These are phyloP conservation scores for Aspergillus funiculosus DNA, from an alignment of 495 filamentous ascomycete genomes.

Conservation along the genomic window DNA sequence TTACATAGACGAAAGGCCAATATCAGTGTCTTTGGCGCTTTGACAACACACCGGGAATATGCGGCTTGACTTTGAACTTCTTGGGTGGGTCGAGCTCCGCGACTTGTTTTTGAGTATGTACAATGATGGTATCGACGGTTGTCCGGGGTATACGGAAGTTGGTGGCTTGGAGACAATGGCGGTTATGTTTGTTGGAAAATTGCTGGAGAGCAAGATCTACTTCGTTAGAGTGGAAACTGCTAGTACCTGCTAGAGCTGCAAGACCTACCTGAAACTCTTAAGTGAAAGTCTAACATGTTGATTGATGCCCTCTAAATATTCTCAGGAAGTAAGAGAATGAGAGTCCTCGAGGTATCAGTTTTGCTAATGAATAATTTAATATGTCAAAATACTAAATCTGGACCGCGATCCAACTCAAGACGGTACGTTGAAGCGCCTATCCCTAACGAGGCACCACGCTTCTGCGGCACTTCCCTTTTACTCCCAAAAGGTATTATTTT, in stretches of 20 bases:
- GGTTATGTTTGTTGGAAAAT: slow-evolving; percentile 45
- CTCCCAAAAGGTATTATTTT: slow-evolving; percentile 9
- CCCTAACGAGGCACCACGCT: background rate
- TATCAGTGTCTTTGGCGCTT: background rate
- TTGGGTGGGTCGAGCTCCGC: slow-evolving; percentile 51
- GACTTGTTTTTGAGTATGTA: slow-evolving; percentile 69
- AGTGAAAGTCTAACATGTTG: too few relatives aligned
- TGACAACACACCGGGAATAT: slow-evolving; percentile 35
- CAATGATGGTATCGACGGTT: slow-evolving; percentile 3
- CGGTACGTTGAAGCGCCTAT: background rate
- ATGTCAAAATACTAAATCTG: slow-evolving; percentile 10
- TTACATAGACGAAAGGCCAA: background rate
- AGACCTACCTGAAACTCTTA: too few relatives aligned
- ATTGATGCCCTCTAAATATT: too few relatives aligned
- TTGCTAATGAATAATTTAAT: too few relatives aligned
- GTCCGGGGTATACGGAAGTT: background rate
- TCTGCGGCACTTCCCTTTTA: background rate
- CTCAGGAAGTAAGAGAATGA: too few relatives aligned
- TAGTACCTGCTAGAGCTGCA: too few relatives aligned
- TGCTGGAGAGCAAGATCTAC: slow-evolving; percentile 56
- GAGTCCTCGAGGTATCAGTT: too few relatives aligned
- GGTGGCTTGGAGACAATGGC: slow-evolving; percentile 25
- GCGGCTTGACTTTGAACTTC: slow-evolving; percentile 58
- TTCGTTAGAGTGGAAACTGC: too few relatives aligned
- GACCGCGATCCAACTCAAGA: slow-evolving; percentile 10